Evolutionary conservation across 78 protist genomes (phyloP).

Genomic region (Blattamonas nauphoetae): DNA sequence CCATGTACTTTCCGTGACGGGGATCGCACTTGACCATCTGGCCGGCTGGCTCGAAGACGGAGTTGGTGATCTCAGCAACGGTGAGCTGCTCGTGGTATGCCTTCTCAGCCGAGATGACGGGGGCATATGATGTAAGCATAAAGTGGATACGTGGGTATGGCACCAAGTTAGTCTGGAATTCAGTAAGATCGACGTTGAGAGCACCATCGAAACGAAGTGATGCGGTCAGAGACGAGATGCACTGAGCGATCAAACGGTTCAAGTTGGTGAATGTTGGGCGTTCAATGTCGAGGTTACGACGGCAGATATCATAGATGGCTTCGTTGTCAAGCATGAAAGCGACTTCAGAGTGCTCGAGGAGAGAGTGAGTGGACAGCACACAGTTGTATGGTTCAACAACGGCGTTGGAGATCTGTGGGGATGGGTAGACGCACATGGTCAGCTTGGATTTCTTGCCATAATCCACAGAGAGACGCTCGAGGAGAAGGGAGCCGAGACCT

Average conservation of each 20-base stretch:
- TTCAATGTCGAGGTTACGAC: too few species aligned
- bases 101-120: too few species aligned
- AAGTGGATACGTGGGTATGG: conserved; percentile 88
- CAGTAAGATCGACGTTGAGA: conserved; percentile 95
- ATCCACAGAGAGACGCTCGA: conserved; percentile 87
- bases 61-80: conserved; percentile 88
- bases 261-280: conserved; percentile 94
- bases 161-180: conserved; percentile 96
- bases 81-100: conserved; percentile 88
- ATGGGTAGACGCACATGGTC: conserved; percentile 72
- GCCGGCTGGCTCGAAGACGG: conserved; percentile 91
- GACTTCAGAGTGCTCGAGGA: too few species aligned
- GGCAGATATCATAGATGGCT: too few species aligned
- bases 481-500: conserved; percentile 85
- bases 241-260: conserved; percentile 93
- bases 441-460: conserved; percentile 94
- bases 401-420: conserved; percentile 82
- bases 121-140: conserved; percentile 82
- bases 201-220: too few species aligned
- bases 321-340: too few species aligned
- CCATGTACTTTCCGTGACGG: too few species aligned
- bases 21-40: too few species aligned
- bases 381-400: conserved; percentile 99
- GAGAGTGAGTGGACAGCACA: too few species aligned
- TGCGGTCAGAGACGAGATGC: too few species aligned